Conservation (phyloP, 2,329 filamentous ascomycete genomes). For the Fusarium sp. region DNA sequence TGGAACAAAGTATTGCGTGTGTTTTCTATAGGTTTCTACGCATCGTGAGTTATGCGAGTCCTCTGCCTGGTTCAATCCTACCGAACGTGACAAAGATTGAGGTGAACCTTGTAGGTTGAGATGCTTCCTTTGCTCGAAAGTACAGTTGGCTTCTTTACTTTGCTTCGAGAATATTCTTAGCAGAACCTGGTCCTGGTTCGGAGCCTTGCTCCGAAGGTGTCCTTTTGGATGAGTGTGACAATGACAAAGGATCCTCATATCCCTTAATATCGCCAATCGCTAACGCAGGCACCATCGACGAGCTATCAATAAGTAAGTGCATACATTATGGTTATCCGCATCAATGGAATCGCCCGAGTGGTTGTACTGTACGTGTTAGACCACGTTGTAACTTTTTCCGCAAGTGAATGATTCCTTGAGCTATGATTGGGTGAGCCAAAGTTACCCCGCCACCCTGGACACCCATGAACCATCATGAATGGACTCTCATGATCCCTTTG, state of each 20-base stretch:
- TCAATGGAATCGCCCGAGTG: neutral
- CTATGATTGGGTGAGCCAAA: neutral
- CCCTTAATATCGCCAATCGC: conserved; percentile 29
- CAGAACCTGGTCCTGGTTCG: neutral
- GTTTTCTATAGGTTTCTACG: conserved; percentile 27
- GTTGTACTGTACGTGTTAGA: neutral
- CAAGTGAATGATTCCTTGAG: conserved; percentile 5
- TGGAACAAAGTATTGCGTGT: neutral
- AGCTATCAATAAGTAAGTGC: neutral
- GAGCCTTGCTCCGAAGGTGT: conserved; percentile 34
- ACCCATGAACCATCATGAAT: neutral
- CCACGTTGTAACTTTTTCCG: neutral
- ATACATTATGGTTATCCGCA: neutral
- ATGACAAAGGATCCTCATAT: conserved; percentile 20
- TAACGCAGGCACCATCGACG: neutral
- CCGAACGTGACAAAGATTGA: neutral
- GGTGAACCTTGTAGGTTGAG: neutral
- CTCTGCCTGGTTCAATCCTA: neutral
- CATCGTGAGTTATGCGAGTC: conserved; percentile 23
- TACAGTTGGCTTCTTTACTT: conserved; percentile 32
- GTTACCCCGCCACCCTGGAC: conserved; percentile 1
- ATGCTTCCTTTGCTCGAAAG: neutral
- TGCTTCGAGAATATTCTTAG: conserved; percentile 43
- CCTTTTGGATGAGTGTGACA: conserved; percentile 16
- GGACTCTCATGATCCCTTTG: neutral